Evolutionary conservation across 2,329 filamentous ascomycete species (phyloP).

Genomic region (Diplodia scrobiculata): DNA sequence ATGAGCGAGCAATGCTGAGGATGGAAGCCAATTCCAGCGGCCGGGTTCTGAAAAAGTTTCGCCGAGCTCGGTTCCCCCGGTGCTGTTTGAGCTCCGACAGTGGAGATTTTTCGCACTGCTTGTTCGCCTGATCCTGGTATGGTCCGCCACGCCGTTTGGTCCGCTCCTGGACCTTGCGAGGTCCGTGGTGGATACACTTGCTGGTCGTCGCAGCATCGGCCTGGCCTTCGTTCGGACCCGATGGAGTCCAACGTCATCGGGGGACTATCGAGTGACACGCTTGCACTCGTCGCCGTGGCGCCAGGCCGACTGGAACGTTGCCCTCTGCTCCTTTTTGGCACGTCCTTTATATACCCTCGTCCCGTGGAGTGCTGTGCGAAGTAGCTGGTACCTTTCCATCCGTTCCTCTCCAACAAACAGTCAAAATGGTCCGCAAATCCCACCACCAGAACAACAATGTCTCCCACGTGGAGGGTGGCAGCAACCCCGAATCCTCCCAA

Average conservation of each 20-base stretch:
- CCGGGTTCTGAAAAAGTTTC: not conserved
- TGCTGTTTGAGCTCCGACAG: not conserved
- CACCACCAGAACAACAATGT: constrained; percentile 22
- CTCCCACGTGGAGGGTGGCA: constrained; percentile 19
- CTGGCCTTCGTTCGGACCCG: constrained; percentile 23
- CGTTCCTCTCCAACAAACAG: not conserved
- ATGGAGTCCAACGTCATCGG: constrained; percentile 29
- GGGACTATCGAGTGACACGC: constrained; percentile 24
- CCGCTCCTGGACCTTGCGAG: constrained; percentile 18
- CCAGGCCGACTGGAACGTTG: not conserved
- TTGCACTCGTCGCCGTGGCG: not conserved
- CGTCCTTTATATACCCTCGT: constrained; percentile 23
- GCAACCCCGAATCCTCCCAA: constrained; percentile 23
- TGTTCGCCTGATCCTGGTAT: constrained; percentile 14
- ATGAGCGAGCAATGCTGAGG: not conserved
- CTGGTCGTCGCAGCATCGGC: constrained; percentile 16
- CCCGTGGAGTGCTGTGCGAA: not conserved
- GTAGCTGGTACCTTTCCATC: constrained; percentile 17
- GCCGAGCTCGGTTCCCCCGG: constrained; percentile 17
- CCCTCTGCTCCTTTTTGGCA: not conserved
- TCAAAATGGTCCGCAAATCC: constrained; percentile 24
- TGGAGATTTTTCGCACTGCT: constrained; percentile 11
- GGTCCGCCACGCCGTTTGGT: constrained; percentile 19
- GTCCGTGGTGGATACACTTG: constrained; percentile 20
- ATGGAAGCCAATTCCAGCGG: not conserved